These are phyloP conservation scores for Xylariomycetidae sp. DNA, from an alignment of 2,329 filamentous ascomycete genomes.

Conservation along the genomic window DNA sequence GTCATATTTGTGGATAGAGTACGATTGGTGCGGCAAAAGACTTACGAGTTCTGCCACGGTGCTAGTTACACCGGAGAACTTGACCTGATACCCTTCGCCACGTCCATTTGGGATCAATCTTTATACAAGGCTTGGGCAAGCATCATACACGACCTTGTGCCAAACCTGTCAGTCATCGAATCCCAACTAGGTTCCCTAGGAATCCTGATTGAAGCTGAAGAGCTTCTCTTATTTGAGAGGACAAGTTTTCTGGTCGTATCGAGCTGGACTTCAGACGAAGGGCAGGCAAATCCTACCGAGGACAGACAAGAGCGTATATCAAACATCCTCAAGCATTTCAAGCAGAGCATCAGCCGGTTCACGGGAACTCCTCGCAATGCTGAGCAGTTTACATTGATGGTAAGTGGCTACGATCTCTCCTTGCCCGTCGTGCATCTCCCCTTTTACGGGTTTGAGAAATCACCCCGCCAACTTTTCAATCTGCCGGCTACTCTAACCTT, in stretches of 20 bases:
- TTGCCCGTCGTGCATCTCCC: too few species aligned
- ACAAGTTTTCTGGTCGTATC: slow-evolving; percentile 97
- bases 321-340: slow-evolving; percentile 98
- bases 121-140: slow-evolving; percentile 97
- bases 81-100: slow-evolving; percentile 82
- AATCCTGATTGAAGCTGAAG: slow-evolving; percentile 82
- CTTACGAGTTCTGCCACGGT: slow-evolving; percentile 47
- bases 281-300: slow-evolving; percentile 76
- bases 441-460: too few species aligned
- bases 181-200: slow-evolving; percentile 78
- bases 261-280: slow-evolving; percentile 73
- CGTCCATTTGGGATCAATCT: slow-evolving; percentile 97
- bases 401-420: too few species aligned
- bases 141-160: slow-evolving; percentile 97
- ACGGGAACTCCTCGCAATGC: slow-evolving; percentile 76
- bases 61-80: slow-evolving; percentile 42
- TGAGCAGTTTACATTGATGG: slow-evolving; percentile 73
- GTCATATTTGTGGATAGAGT: slow-evolving; percentile 82
- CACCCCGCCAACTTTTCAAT: too few species aligned
- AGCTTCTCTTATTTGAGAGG: slow-evolving; percentile 90
- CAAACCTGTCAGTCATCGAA: slow-evolving; percentile 85
- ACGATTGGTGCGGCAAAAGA: slow-evolving; percentile 70
- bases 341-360: slow-evolving; percentile 74
- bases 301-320: slow-evolving; percentile 92
- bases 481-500: too few species aligned